Evolutionary conservation across 345 rosid genomes (phyloP).

Genomic region (Acer yangbiense): DNA sequence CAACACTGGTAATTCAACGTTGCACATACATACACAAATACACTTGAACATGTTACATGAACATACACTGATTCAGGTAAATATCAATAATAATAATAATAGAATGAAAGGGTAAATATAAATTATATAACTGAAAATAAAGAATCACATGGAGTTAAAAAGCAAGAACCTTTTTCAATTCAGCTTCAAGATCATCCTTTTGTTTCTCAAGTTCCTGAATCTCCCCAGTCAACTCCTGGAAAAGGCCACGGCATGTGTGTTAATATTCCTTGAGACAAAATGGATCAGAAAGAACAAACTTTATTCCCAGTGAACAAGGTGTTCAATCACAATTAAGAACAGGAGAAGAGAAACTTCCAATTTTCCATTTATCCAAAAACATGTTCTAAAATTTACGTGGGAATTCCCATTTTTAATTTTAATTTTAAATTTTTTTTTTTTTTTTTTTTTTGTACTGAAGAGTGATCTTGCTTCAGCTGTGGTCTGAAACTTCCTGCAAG

Average conservation of each 20-base stretch:
- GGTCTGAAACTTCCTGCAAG: conserved; percentile 4
- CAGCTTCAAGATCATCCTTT: conserved; percentile 79
- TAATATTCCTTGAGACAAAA: conserved; percentile 15
- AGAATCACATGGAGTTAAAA: background rate
- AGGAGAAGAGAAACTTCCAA: background rate
- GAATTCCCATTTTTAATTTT: background rate
- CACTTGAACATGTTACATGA: background rate
- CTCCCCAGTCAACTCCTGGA: conserved; percentile 66
- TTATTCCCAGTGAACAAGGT: background rate
- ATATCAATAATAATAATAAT: background rate
- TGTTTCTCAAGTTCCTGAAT: conserved; percentile 63
- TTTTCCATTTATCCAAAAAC: background rate
- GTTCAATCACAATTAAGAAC: background rate
- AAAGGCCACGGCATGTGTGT: conserved; percentile 21
- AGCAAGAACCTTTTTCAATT: conserved; percentile 52
- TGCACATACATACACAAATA: background rate
- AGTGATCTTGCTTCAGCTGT: background rate
- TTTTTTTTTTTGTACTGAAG: no score
- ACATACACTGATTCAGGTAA: background rate
- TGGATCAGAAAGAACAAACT: background rate
- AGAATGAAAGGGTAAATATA: conserved; percentile 7
- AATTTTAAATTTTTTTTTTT: no score
- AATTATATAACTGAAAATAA: background rate
- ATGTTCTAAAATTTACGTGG: background rate
- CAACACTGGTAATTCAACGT: background rate